Base-by-base conservation (phyloP, 768 basidiomycete species). In the Jaapia argillacea region DNA sequence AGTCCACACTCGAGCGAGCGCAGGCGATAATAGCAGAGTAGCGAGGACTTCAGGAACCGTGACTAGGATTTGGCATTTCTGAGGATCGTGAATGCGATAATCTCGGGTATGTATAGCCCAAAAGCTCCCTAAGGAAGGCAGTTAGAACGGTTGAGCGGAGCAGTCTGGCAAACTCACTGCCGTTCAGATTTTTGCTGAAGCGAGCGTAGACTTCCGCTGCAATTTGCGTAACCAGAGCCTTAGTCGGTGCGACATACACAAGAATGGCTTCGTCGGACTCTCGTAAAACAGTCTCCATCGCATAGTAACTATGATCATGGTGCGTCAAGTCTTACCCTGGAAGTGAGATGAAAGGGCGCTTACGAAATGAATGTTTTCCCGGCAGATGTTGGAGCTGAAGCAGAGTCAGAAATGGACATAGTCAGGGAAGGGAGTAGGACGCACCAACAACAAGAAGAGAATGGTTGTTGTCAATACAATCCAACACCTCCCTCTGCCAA, bases 281-380 rank as follows among this genome's bases (percentile, higher is more conserved):
- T 43, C 77, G 63, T 2, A 85, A 60, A 12, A 82, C 64, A 48
- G 73, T 72, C 55, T 83, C 81, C 82, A 85, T 85, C 0, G 84
- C 82, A 49, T 84, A 84, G 56, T 70, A 85, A n/a, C n/a, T n/a
- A n/a, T n/a, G n/a, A n/a, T n/a, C n/a, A n/a, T n/a, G n/a, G n/a
- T n/a, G n/a, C n/a, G n/a, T n/a, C n/a, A n/a, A n/a, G n/a, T n/a
- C n/a, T n/a, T n/a, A n/a, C n/a, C n/a, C n/a, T n/a, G n/a, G n/a
- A n/a, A n/a, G n/a, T n/a, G n/a, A n/a, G n/a, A n/a, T n/a, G n/a
- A n/a, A n/a, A n/a, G n/a, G n/a, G n/a, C n/a, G n/a, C n/a, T n/a
- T n/a, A n/a, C 2, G 79, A 80, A 35, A 85, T 82, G 53, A 85
- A 85, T 0, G 83, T 85, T 57, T 85, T 85, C 23, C 82, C 81